Percentiles rank a stretch among this genome's conserved stretches.
phyloP scores from a whole-genome alignment of 352 stramenopile genomes.

The Globisporangium uncinulatum region DNA sequence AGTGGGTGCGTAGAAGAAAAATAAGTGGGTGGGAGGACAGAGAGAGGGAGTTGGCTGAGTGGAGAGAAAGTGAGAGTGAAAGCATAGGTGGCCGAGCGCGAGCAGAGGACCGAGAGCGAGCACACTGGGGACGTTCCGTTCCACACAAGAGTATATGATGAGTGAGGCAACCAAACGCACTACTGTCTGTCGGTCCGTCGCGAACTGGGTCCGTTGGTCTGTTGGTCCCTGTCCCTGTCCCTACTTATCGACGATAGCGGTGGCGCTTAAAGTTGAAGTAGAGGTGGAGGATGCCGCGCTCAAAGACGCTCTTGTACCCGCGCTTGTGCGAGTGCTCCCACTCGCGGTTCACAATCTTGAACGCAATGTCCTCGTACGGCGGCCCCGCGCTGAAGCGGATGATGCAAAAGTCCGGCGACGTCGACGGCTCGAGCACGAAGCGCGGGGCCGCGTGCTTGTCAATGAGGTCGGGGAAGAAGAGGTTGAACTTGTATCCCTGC shows the following conservation, averaged over 20 bases:
- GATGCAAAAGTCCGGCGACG: constrained; percentile 95
- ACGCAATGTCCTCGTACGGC: constrained; percentile 99
- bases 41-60: too few species aligned
- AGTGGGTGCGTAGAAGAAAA: too few species aligned
- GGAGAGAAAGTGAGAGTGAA: too few species aligned
- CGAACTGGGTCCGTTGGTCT: too few species aligned
- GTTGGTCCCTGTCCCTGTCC: too few species aligned
- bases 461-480: constrained; percentile 99
- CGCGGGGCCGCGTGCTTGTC: constrained; percentile 94
- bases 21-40: too few species aligned
- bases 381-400: constrained; percentile 97
- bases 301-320: constrained; percentile 98
- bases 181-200: background rate
- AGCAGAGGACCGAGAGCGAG: too few species aligned
- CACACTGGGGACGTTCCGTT: too few species aligned
- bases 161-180: background rate
- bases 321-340: constrained; percentile 97
- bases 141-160: too few species aligned
- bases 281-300: constrained; percentile 96
- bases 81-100: too few species aligned
- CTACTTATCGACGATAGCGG: constrained; percentile 91
- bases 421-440: constrained; percentile 93
- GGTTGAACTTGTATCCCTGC: constrained; percentile 99
- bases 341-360: constrained; percentile 99
- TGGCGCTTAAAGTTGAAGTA: constrained; percentile 99